phyloP scores from a whole-genome alignment of 148 eudicot species.

The Drosera capensis region DNA sequence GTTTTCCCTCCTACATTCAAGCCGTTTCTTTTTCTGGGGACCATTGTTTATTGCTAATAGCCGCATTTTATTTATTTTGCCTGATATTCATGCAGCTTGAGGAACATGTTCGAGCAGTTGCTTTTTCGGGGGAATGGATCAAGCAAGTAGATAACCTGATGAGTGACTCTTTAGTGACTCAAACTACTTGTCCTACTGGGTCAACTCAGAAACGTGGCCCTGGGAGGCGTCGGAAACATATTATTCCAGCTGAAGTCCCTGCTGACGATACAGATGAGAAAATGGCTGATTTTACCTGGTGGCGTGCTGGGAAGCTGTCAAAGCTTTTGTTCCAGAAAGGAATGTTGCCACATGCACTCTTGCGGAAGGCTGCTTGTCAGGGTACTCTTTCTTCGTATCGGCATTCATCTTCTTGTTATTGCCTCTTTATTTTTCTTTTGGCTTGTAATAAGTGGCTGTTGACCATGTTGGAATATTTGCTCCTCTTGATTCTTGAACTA shows the following conservation, averaged over 20 bases:
- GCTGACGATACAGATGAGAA: constrained; percentile 35
- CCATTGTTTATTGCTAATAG: too few relatives aligned
- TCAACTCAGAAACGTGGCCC: constrained; percentile 61
- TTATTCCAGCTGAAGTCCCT: constrained; percentile 26
- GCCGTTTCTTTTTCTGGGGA: too few relatives aligned
- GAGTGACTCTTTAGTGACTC: constrained; percentile 35
- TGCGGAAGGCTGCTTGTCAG: constrained; percentile 64
- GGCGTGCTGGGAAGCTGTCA: constrained; percentile 71
- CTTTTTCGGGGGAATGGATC: constrained; percentile 73
- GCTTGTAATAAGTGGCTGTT: too few relatives aligned
- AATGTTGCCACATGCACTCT: constrained; percentile 35
- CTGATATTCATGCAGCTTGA: constrained; percentile 71
- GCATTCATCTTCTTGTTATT: too few relatives aligned
- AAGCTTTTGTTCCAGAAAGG: constrained; percentile 56
- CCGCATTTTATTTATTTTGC: too few relatives aligned
- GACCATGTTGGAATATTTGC: too few relatives aligned
- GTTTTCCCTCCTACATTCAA: too few relatives aligned
- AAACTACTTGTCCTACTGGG: constrained; percentile 27
- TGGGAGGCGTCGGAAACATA: constrained; percentile 73
- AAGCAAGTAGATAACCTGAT: constrained; percentile 57
- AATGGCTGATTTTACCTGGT: constrained; percentile 47
- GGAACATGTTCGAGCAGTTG: constrained; percentile 49
- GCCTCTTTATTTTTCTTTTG: too few relatives aligned
- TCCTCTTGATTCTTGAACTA: too few relatives aligned
- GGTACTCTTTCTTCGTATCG: too few relatives aligned